Evolutionary conservation across 1,284 basidiomycete genomes (phyloP).

Genomic region (Microstroma glucosiphilum): DNA sequence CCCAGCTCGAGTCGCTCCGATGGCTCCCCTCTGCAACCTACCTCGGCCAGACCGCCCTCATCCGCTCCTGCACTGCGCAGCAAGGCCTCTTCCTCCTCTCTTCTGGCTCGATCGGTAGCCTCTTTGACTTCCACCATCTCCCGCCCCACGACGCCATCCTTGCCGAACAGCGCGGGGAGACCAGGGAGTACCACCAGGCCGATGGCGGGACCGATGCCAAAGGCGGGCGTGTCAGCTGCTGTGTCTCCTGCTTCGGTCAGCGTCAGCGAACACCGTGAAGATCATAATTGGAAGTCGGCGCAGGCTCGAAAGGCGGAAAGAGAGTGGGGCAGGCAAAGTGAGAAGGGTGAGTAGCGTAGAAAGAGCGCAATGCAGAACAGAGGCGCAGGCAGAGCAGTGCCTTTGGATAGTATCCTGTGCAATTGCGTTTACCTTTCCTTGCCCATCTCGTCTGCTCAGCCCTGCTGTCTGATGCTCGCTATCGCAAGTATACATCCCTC

Average conservation of each 20-base stretch:
- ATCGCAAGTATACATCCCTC: conserved; percentile 83
- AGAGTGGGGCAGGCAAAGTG: conserved; percentile 43
- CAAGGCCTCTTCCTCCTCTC: too few species aligned
- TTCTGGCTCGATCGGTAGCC: too few species aligned
- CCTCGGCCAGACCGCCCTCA: too few species aligned
- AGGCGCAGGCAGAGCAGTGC: background rate
- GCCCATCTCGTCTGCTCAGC: conserved; percentile 14
- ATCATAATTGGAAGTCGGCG: conserved; percentile 34
- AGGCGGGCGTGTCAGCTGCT: too few species aligned
- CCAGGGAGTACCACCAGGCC: too few species aligned
- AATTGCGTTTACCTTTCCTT: background rate
- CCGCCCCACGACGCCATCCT: too few species aligned
- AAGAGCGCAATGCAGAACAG: background rate
- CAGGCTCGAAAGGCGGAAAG: conserved; percentile 43
- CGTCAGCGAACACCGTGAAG: background rate
- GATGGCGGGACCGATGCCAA: too few species aligned
- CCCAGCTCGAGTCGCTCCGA: too few species aligned
- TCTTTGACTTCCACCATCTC: too few species aligned
- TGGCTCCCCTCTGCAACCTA: too few species aligned
- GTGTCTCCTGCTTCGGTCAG: background rate
- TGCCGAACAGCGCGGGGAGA: too few species aligned
- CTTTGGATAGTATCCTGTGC: background rate
- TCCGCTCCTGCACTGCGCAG: too few species aligned
- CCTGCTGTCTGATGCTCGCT: conserved; percentile 69
- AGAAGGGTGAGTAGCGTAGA: conserved; percentile 21